phyloP scores from a whole-genome alignment of 345 rosid genomes.

The Arabidopsis suecica region DNA sequence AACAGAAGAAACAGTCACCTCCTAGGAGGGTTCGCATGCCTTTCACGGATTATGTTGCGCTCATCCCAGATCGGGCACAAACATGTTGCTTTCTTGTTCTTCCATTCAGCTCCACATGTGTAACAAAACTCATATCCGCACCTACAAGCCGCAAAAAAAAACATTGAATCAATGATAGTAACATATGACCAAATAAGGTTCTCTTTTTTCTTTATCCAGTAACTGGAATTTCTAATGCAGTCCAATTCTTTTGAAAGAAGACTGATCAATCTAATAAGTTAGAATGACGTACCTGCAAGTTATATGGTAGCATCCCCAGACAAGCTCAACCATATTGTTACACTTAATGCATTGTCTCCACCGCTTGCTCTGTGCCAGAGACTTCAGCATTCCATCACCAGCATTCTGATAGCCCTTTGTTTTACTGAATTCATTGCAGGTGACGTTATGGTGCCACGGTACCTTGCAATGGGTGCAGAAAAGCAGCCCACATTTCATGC shows the following conservation, averaged over 20 bases:
- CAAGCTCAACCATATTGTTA: constrained; percentile 60
- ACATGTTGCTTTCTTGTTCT: constrained; percentile 57
- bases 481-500: constrained; percentile 57
- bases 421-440: constrained; percentile 54
- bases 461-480: constrained; percentile 81
- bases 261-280: neutral
- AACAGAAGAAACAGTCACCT: constrained; percentile 25
- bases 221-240: neutral
- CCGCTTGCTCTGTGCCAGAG: constrained; percentile 52
- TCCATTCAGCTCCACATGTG: constrained; percentile 69
- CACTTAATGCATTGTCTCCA: constrained; percentile 62
- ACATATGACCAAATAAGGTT: neutral
- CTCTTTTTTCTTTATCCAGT: constrained; percentile 9
- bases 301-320: constrained; percentile 62
- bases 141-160: constrained; percentile 34
- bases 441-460: constrained; percentile 69
- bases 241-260: neutral
- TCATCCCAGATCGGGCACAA: constrained; percentile 62
- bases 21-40: constrained; percentile 24
- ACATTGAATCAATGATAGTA: constrained; percentile 14
- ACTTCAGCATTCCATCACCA: constrained; percentile 59
- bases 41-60: constrained; percentile 46
- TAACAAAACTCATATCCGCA: constrained; percentile 70
- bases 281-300: constrained; percentile 51
- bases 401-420: constrained; percentile 48